A percentile compares a stretch with the other conserved stretches of the same genome.
phyloP scores from a whole-genome alignment of 139 green algal species.

The Coelastrella sp. region DNA sequence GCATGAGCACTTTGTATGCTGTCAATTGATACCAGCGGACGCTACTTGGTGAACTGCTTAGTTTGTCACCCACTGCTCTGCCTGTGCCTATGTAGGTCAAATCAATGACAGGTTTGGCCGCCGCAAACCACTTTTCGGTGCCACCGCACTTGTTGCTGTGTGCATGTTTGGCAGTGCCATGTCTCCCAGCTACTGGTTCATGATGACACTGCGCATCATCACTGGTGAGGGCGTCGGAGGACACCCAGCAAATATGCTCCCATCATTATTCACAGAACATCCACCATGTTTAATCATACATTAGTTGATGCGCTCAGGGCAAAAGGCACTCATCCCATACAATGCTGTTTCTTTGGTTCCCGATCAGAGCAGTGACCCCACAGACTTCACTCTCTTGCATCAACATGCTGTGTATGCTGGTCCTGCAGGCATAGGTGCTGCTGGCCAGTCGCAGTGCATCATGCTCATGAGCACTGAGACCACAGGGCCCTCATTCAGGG shows the following conservation, averaged over 20 bases:
- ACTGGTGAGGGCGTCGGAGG: slow-evolving; percentile 2
- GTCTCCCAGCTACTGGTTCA: neutral
- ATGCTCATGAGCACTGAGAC: neutral
- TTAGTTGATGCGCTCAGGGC: too few relatives aligned
- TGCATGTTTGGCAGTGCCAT: slow-evolving; percentile 1
- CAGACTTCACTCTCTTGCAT: neutral
- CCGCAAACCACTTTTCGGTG: slow-evolving; percentile 1
- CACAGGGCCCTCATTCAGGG: slow-evolving; percentile 6
- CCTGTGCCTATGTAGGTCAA: neutral
- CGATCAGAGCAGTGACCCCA: neutral
- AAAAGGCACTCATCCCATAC: too few relatives aligned
- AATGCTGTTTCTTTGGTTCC: too few relatives aligned
- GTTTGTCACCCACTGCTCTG: neutral
- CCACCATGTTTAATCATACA: too few relatives aligned
- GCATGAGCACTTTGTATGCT: neutral
- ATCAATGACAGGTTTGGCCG: slow-evolving; percentile 5
- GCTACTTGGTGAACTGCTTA: too few relatives aligned
- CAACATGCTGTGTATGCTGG: neutral
- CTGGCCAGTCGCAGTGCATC: neutral
- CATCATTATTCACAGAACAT: too few relatives aligned
- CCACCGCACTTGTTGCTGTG: slow-evolving; percentile 2
- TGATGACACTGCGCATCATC: neutral
- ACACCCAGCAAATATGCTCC: neutral
- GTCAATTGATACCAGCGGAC: too few relatives aligned
- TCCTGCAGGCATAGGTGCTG: neutral